These are phyloP conservation scores for Lumnitzera racemosa DNA, from an alignment of 345 rosid species.

Conservation along the genomic window DNA sequence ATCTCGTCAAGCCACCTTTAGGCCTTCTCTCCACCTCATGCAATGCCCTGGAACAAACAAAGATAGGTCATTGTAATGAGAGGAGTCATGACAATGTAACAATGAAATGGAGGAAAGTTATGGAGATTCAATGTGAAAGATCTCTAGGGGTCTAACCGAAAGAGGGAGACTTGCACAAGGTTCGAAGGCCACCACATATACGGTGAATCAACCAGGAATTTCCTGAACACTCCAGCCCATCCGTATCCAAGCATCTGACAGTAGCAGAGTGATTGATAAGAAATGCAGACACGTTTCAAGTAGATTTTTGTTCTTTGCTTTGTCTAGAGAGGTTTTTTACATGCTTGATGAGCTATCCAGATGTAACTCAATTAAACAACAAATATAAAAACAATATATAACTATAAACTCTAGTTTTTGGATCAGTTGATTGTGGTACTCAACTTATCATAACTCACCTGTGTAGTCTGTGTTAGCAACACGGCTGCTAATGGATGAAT, in stretches of 20 bases:
- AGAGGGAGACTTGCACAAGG: conserved; percentile 49
- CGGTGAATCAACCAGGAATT: conserved; percentile 38
- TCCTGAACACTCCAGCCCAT: conserved; percentile 37
- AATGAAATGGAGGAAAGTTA: background rate
- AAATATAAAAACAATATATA: background rate
- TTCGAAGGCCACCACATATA: conserved; percentile 46
- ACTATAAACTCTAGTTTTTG: no score
- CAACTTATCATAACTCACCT: conserved; percentile 13
- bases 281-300: no score
- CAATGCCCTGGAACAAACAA: conserved; percentile 27
- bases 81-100: background rate
- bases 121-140: background rate
- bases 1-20: conserved; percentile 37
- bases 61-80: background rate
- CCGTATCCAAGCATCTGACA: conserved; percentile 33
- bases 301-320: no score
- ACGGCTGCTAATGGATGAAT: conserved; percentile 26
- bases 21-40: conserved; percentile 37
- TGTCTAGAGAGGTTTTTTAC: no score
- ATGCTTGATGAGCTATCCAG: no score
- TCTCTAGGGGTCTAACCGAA: conserved; percentile 15
- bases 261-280: no score
- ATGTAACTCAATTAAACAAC: no score
- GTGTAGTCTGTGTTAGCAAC: conserved; percentile 34
- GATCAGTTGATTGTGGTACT: no score